Percentiles rank a stretch among this genome's conserved stretches.
These are phyloP conservation scores for Blastocystis sp. DNA, from an alignment of 352 stramenopile genomes.

Conservation along the genomic window DNA sequence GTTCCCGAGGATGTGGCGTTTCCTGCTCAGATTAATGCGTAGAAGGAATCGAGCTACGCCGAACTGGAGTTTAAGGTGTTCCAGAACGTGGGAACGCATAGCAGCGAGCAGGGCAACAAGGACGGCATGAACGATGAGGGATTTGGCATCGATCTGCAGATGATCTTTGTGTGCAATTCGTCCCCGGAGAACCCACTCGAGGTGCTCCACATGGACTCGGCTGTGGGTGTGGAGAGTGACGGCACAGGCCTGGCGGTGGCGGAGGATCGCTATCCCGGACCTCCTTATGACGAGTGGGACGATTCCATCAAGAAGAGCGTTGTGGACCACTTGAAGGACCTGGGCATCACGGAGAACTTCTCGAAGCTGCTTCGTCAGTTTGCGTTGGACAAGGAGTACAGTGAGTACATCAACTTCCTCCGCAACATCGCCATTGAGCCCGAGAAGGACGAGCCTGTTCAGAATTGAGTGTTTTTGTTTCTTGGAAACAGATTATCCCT, in stretches of 20 bases:
- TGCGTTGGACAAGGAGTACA: conserved; percentile 56
- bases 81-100: conserved; percentile 50
- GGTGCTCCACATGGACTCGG: conserved; percentile 49
- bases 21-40: not conserved
- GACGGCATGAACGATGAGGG: conserved; percentile 2
- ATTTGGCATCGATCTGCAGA: conserved; percentile 50
- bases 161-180: conserved; percentile 56
- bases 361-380: conserved; percentile 47
- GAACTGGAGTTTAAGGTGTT: conserved; percentile 56
- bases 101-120: not conserved
- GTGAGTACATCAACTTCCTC: conserved; percentile 57
- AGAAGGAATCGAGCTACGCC: conserved; percentile 34
- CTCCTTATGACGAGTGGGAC: conserved; percentile 53
- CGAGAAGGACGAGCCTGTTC: not conserved
- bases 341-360: conserved; percentile 55
- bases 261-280: conserved; percentile 31
- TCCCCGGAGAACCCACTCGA: conserved; percentile 24
- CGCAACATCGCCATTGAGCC: conserved; percentile 35
- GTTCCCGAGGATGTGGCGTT: conserved; percentile 22
- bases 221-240: conserved; percentile 45
- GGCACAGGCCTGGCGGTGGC: not conserved
- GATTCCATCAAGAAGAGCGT: conserved; percentile 55
- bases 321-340: conserved; percentile 45
- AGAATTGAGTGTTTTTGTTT: not conserved
- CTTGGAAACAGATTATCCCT: too few relatives aligned